Evolutionary conservation across 768 basidiomycete genomes (phyloP), one percentile per base, ranked within the genome.

Genomic region (Suillus occidentalis): DNA sequence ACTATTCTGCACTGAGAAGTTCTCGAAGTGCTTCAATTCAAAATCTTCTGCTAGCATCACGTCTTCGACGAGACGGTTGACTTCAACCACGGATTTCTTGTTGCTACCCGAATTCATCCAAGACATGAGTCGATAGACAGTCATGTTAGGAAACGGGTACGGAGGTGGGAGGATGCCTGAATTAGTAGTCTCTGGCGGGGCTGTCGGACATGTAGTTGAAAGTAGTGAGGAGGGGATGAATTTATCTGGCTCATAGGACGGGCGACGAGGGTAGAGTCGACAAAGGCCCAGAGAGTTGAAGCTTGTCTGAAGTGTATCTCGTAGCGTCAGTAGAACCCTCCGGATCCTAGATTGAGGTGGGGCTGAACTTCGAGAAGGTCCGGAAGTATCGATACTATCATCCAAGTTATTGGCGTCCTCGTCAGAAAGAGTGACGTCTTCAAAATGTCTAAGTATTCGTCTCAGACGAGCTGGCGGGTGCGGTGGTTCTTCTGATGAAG

Each of bases 71-170:
- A 66, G 61, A 2, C 37, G 6, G 9, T 36, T 28, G 6, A 62
- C 3, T 31, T 57, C 61, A 39, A 3, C 34, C 28, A 59, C 61
- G 0, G 61, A 66, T 25, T 58, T 66, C 8, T 66, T 42, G 9
- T 37, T 62, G 45, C 39, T 62, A 3, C 61, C 53, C 0, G 61
- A 45, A 2, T 8, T 22, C 50, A 57, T 63, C 61, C 65, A 66
- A 16, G 56, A 45, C 45, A 66, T 62, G 8, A 66, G 37, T 25
- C 31, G 36, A 61, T 57, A 55, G 22, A 66, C 25, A 0, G 61
- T 62, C 65, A 43, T 43, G 18, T 43, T 43, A 2, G 42, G 7
- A 43, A 43, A 43, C 0, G 18, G 42, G 0, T 43, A 66, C 60
- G 34, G 62, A 63, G 43, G 43, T 34, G 61, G 55, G 63, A 20